Evolutionary conservation across 2,329 filamentous ascomycete genomes (phyloP), one percentile per base, ranked within the genome.

Genomic region (Phialocephala subalpina): DNA sequence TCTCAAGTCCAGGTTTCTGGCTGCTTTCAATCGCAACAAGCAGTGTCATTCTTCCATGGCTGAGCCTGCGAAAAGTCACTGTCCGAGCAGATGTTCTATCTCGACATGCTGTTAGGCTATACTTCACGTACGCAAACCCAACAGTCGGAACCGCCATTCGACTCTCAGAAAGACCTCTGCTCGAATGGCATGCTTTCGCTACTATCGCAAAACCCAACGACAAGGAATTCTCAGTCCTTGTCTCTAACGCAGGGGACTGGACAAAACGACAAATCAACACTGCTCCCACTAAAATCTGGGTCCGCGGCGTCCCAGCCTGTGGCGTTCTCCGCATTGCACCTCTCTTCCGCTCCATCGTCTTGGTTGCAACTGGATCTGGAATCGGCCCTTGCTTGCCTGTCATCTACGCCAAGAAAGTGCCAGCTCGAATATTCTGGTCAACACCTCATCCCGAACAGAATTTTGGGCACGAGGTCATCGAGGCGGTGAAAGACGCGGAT

Each of bases 221-320:
- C 42, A 80, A 80, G 61, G 88, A 86, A 16, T 92, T 90, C 78
- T 92, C 89, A 0, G 81, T 91, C 35, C 80, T 94, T 35, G 83
- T 94, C 33, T 92, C 90, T 62, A 90, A 89, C 69, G 90, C 90
- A 3, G 91, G 91, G 25, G 90, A 94, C 78, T 94, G 91, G 91
- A 94, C 91, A 0, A 80, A 80, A 27, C 80, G 82, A 36, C 84
- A 86, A 63, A 92, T 94, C 77, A 79, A 83, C 57, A 81, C 84
- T 57, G 87, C 87, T 1, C 90, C 90, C 1, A 83, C 80, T 0
- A 78, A 84, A 59, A 78, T 93, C 55, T 94, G 89, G 88, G 86
- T 90, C 5, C 86, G 90, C 53, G 90, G 91, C 11, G 82, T 89
- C 0, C 89, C 90, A 0, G 84, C 88, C 2, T 87, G 85, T 67